These are phyloP conservation scores for Gnetum montanum DNA, from an alignment of 75 land plant species.

Conservation along the genomic window DNA sequence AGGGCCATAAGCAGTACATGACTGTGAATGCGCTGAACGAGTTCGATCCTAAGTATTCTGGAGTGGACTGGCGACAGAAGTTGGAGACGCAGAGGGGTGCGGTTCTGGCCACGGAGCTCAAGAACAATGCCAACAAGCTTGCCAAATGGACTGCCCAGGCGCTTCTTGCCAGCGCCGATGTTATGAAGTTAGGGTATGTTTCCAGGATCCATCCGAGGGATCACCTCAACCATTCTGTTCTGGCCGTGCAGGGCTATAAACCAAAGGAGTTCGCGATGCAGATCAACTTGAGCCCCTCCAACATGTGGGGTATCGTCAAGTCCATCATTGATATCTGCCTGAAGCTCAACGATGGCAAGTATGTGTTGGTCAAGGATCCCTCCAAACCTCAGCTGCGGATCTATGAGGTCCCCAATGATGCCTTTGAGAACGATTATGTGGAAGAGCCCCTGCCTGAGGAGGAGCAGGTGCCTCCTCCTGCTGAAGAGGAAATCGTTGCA, in stretches of 20 bases:
- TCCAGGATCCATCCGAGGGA: slow-evolving; percentile 90
- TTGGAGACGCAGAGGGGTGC: slow-evolving; percentile 96
- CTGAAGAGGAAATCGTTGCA: slow-evolving; percentile 39
- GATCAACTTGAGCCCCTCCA: slow-evolving; percentile 78
- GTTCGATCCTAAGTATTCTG: slow-evolving; percentile 88
- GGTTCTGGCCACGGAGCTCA: slow-evolving; percentile 90
- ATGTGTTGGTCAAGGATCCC: slow-evolving; percentile 91
- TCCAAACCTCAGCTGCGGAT: slow-evolving; percentile 85
- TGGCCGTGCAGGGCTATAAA: slow-evolving; percentile 85
- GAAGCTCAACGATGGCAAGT: slow-evolving; percentile 92
- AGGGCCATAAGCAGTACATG: slow-evolving; percentile 54
- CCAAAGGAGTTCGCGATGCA: slow-evolving; percentile 91
- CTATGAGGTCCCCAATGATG: slow-evolving; percentile 92
- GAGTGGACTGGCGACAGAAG: slow-evolving; percentile 98
- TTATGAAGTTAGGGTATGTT: slow-evolving; percentile 96
- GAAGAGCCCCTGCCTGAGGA: slow-evolving; percentile 98
- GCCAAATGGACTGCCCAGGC: slow-evolving; percentile 99
- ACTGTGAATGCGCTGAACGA: slow-evolving; percentile 91
- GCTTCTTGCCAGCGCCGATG: slow-evolving; percentile 72
- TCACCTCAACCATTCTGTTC: slow-evolving; percentile 73
- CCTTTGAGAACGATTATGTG: slow-evolving; percentile 96
- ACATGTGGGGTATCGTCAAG: slow-evolving; percentile 99
- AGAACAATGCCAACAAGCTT: slow-evolving; percentile 96
- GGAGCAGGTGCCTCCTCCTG: slow-evolving; percentile 89
- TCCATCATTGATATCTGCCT: slow-evolving; percentile 92